phyloP scores from a whole-genome alignment of 495 filamentous ascomycete genomes.

The Penicillium canariense region DNA sequence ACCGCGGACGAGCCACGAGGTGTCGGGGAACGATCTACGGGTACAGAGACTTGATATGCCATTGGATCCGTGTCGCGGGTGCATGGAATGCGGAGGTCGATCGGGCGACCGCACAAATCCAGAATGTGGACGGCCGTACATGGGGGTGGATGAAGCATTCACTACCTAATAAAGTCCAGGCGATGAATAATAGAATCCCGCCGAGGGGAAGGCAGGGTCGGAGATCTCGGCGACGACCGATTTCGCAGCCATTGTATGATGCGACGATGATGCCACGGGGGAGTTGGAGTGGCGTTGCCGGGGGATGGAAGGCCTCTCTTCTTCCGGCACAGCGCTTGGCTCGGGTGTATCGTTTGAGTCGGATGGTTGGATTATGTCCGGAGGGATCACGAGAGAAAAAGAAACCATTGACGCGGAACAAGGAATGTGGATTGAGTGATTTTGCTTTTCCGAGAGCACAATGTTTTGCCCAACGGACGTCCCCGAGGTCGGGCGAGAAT shows the following conservation, averaged over 20 bases:
- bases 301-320: neutral
- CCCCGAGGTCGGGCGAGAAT: neutral
- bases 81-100: neutral
- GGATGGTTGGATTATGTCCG: too few species aligned
- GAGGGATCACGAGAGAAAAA: neutral
- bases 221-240: constrained; percentile 25
- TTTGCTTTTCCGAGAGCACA: neutral
- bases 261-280: constrained; percentile 30
- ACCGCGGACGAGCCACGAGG: too few species aligned
- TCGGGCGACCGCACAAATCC: neutral
- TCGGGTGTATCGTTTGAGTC: too few species aligned
- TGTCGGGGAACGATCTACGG: constrained; percentile 12
- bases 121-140: neutral
- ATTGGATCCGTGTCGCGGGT: neutral
- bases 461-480: too few species aligned
- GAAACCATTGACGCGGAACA: neutral
- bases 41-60: constrained; percentile 11
- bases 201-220: too few species aligned
- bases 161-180: neutral
- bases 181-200: neutral
- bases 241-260: constrained; percentile 23
- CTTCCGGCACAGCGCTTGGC: constrained; percentile 8
- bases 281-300: constrained; percentile 19
- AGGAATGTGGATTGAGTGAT: neutral
- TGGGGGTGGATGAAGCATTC: neutral